Evolutionary conservation across 2,329 filamentous ascomycete species (phyloP).

Genomic region (Pseudofabraea citricarpa): DNA sequence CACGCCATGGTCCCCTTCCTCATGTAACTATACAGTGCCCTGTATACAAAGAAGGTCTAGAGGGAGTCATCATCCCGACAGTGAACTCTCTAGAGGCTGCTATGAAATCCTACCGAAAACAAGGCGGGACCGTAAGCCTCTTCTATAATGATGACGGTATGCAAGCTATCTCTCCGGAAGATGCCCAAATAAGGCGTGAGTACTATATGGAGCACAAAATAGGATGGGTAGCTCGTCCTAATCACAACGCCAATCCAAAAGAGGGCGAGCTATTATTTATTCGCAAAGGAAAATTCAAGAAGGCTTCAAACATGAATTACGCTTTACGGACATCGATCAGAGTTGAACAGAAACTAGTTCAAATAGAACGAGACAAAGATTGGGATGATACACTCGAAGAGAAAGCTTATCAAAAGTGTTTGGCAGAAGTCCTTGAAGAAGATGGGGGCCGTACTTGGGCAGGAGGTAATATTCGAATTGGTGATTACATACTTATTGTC

Average conservation of each 20-base stretch:
- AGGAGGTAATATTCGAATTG: conserved; percentile 51
- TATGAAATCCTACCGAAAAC: conserved; percentile 53
- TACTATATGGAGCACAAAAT: conserved; percentile 55
- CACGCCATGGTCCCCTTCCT: conserved; percentile 30
- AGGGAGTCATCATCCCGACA: conserved; percentile 47
- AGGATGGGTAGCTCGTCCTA: conserved; percentile 49
- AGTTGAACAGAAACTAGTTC: conserved; percentile 51
- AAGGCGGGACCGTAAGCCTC: conserved; percentile 62
- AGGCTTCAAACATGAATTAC: conserved; percentile 71
- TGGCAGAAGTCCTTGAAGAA: conserved; percentile 46
- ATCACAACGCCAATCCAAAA: conserved; percentile 39
- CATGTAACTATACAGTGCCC: conserved; percentile 42
- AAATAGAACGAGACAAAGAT: neutral
- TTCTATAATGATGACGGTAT: conserved; percentile 67
- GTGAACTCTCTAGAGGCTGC: conserved; percentile 50
- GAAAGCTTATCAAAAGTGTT: conserved; percentile 42
- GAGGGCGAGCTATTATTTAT: conserved; percentile 41
- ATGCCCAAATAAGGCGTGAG: conserved; percentile 43
- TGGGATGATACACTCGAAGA: conserved; percentile 6
- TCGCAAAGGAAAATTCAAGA: conserved; percentile 61
- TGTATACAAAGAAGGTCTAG: conserved; percentile 45
- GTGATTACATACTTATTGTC: conserved; percentile 59
- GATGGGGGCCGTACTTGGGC: conserved; percentile 49
- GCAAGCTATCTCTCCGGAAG: conserved; percentile 49
- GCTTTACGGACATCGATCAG: conserved; percentile 55